A percentile compares a stretch with the other conserved stretches of the same genome.
These are phyloP conservation scores for Ophiobolus disseminans DNA, from an alignment of 2,329 filamentous ascomycete genomes.

Conservation along the genomic window DNA sequence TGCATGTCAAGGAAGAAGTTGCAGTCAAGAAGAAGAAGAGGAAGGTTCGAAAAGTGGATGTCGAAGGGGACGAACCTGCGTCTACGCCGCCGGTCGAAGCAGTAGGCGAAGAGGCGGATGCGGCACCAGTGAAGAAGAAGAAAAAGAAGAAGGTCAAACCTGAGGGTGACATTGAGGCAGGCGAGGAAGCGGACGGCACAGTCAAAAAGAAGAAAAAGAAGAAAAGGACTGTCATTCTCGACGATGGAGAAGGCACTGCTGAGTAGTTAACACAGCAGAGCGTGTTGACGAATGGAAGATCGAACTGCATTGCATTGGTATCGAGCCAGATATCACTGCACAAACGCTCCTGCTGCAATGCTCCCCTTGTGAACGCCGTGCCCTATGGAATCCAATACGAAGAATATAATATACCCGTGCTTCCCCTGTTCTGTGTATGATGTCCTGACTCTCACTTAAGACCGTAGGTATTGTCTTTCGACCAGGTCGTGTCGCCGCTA, in stretches of 20 bases:
- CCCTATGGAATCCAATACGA: slow-evolving; percentile 1
- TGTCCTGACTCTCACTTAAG: too few species aligned
- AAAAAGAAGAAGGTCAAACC: slow-evolving; percentile 53
- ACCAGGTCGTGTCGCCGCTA: too few species aligned
- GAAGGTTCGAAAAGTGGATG: slow-evolving; percentile 51
- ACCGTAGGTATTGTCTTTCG: too few species aligned
- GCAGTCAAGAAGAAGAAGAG: slow-evolving; percentile 69
- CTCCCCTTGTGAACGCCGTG: slow-evolving; percentile 9
- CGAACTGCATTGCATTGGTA: slow-evolving; percentile 7
- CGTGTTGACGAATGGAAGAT: slow-evolving; percentile 2
- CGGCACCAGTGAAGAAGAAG: slow-evolving; percentile 42
- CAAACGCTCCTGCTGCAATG: neutral
- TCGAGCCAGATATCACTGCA: slow-evolving; percentile 7
- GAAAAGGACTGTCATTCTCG: slow-evolving; percentile 46
- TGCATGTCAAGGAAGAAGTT: slow-evolving; percentile 72
- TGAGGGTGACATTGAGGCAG: slow-evolving; percentile 23
- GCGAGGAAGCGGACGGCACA: slow-evolving; percentile 34
- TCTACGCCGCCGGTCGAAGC: slow-evolving; percentile 46
- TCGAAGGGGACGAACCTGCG: slow-evolving; percentile 64
- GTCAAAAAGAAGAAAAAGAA: slow-evolving; percentile 54
- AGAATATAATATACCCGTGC: neutral
- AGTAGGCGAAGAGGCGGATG: slow-evolving; percentile 19
- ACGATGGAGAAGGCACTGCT: slow-evolving; percentile 25
- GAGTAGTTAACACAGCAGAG: slow-evolving; percentile 9
- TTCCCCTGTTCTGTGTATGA: too few species aligned